Percentiles rank a stretch among this genome's conserved stretches.
These are phyloP conservation scores for Fusarium sp. DNA, from an alignment of 2,329 filamentous ascomycete species.

Conservation along the genomic window DNA sequence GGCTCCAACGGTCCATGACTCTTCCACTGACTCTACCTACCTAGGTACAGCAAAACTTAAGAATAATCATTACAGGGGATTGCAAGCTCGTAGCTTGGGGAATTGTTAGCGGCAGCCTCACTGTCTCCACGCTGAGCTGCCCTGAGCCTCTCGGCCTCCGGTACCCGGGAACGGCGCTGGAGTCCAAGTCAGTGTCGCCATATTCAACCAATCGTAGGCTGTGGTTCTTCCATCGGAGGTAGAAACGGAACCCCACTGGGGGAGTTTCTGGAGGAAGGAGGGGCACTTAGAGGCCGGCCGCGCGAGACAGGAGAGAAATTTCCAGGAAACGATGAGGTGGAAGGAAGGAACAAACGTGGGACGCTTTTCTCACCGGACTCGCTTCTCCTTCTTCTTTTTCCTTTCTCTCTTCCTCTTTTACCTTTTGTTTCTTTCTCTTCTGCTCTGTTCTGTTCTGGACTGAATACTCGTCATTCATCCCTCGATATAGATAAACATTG, in stretches of 20 bases:
- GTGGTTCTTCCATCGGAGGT: conserved; percentile 33
- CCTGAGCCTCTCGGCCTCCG: conserved; percentile 40
- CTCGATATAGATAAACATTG: conserved; percentile 20
- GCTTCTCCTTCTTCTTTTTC: conserved; percentile 12
- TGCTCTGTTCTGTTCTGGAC: conserved; percentile 2
- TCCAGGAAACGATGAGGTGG: conserved; percentile 22
- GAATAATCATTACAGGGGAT: conserved; percentile 1
- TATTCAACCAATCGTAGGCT: conserved; percentile 35
- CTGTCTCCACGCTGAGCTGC: conserved; percentile 27
- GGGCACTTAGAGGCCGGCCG: conserved; percentile 27
- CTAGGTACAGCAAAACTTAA: conserved; percentile 1
- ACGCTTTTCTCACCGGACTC: conserved; percentile 21
- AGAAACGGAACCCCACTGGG: conserved; percentile 42
- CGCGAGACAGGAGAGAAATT: conserved; percentile 38
- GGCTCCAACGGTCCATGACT: conserved; percentile 27
- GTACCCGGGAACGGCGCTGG: conserved; percentile 45
- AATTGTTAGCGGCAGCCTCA: conserved; percentile 17
- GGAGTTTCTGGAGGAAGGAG: conserved; percentile 28
- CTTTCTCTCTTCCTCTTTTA: conserved; percentile 1
- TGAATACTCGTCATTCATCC: conserved; percentile 20
- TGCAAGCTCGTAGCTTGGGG: conserved; percentile 14
- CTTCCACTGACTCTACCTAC: neutral
- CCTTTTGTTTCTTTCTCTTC: conserved; percentile 4
- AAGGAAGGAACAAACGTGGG: conserved; percentile 29
- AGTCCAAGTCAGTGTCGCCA: conserved; percentile 8